Evolutionary conservation across 2,329 filamentous ascomycete species (phyloP).

Genomic region (Claviceps humidiphila): DNA sequence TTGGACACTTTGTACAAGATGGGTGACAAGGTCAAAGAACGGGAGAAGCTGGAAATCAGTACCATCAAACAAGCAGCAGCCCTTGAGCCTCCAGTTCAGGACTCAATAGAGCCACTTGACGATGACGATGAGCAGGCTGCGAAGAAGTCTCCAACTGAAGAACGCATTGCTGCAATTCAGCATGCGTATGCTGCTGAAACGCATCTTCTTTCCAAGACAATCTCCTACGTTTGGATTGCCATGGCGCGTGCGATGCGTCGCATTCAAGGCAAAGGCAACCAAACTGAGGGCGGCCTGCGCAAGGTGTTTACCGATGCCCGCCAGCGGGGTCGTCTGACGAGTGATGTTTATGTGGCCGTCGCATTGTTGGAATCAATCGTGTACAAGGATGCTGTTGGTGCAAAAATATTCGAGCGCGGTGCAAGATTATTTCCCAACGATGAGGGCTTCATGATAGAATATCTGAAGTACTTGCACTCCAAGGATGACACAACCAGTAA

Average conservation of each 20-base stretch:
- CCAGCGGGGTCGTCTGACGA: conserved; percentile 74
- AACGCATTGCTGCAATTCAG: conserved; percentile 47
- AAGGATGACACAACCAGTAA: conserved; percentile 88
- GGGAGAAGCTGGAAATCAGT: conserved; percentile 44
- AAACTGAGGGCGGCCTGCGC: conserved; percentile 61
- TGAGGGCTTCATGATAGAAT: conserved; percentile 85
- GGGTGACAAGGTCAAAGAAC: conserved; percentile 57
- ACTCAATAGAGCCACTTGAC: conserved; percentile 31
- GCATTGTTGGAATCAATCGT: conserved; percentile 90
- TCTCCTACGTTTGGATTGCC: conserved; percentile 91
- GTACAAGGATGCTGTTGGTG: conserved; percentile 84
- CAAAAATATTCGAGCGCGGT: conserved; percentile 91
- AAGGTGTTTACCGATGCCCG: conserved; percentile 84
- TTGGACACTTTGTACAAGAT: conserved; percentile 81
- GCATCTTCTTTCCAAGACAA: conserved; percentile 64
- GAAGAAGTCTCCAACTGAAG: conserved; percentile 47
- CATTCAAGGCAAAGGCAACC: conserved; percentile 68
- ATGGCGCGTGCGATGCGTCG: conserved; percentile 88
- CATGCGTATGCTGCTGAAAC: conserved; percentile 61
- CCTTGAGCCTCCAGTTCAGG: conserved; percentile 21
- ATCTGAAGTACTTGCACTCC: conserved; percentile 85
- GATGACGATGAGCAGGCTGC: conserved; percentile 29
- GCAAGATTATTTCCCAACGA: conserved; percentile 89
- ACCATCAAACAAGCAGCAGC: conserved; percentile 41
- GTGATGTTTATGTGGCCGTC: conserved; percentile 87